A percentile compares a stretch with the other conserved stretches of the same genome.
These are phyloP conservation scores for Polyporus tsugae DNA, from an alignment of 1,284 basidiomycete species.

Conservation along the genomic window DNA sequence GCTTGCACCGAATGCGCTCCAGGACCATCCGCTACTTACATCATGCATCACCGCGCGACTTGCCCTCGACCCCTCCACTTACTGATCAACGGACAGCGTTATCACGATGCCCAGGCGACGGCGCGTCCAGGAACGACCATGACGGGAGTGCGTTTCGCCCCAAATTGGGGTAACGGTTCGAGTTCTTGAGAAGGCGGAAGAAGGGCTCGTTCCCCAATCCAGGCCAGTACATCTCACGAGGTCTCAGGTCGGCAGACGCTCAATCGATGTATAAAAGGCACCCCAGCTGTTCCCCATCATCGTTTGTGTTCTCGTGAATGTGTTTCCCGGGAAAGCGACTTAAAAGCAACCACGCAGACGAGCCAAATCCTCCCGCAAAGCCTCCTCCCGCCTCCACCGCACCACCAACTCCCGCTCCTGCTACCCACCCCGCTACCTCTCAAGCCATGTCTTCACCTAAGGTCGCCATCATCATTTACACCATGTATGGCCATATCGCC, in stretches of 20 bases:
- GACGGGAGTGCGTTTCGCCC: neutral
- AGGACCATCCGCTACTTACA: no score
- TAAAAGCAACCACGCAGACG: constrained; percentile 45
- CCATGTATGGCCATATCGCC: constrained; percentile 84
- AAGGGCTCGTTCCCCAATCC: constrained; percentile 19
- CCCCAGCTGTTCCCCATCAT: neutral
- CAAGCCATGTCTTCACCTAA: constrained; percentile 53
- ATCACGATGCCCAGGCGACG: neutral
- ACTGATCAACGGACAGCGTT: neutral
- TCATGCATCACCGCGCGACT: no score
- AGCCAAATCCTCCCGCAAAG: constrained; percentile 33
- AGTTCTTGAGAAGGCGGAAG: constrained; percentile 8
- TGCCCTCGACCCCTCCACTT: neutral
- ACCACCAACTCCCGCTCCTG: constrained; percentile 29
- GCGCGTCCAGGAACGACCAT: neutral
- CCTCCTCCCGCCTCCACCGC: constrained; percentile 21
- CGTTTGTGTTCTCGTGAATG: constrained; percentile 40
- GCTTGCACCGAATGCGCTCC: no score
- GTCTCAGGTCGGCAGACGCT: constrained; percentile 22
- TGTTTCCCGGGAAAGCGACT: constrained; percentile 53
- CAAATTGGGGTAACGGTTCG: constrained; percentile 6
- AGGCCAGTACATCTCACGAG: constrained; percentile 30
- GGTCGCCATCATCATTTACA: constrained; percentile 85
- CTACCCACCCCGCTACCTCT: constrained; percentile 27
- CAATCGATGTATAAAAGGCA: constrained; percentile 27